These are phyloP conservation scores for Boletus pseudopeckii DNA, from an alignment of 768 basidiomycete species.

Conservation along the genomic window DNA sequence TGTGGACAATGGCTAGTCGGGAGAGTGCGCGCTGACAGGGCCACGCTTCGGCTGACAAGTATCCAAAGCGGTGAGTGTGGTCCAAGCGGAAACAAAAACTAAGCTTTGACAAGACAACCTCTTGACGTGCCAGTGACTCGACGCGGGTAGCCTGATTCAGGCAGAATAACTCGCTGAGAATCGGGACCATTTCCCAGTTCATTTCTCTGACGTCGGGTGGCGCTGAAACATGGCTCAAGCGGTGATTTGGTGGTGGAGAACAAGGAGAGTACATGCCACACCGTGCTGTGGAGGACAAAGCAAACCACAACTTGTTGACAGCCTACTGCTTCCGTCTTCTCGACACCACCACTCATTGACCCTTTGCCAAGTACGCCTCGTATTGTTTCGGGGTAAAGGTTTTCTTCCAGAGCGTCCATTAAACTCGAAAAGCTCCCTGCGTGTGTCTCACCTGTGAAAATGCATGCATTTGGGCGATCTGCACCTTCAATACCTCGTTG, in stretches of 20 bases:
- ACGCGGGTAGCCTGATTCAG: not conserved
- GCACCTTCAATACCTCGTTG: slow-evolving; percentile 68
- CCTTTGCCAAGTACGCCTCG: slow-evolving; percentile 43
- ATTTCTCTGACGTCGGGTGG: not conserved
- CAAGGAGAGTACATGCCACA: not conserved
- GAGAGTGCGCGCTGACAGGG: not conserved
- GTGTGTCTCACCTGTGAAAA: slow-evolving; percentile 70
- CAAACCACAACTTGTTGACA: not conserved
- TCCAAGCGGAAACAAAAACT: slow-evolving; percentile 10
- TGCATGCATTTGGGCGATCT: slow-evolving; percentile 81
- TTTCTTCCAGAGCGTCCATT: slow-evolving; percentile 45
- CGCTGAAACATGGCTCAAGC: slow-evolving; percentile 2
- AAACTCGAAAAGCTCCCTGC: not conserved
- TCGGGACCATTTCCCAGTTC: not conserved
- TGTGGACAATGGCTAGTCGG: not conserved
- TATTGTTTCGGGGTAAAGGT: slow-evolving; percentile 70
- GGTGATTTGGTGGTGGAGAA: slow-evolving; percentile 5
- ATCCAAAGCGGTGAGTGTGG: not conserved
- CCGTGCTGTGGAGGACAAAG: not conserved
- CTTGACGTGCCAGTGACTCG: too few species aligned
- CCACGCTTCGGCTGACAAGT: not conserved
- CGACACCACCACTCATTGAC: slow-evolving; percentile 3
- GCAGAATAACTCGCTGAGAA: not conserved
- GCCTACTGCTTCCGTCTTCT: not conserved
- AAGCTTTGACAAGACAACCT: not conserved